Conservation (phyloP, 306 rosid genomes). For the Vigna trinervia region DNA sequence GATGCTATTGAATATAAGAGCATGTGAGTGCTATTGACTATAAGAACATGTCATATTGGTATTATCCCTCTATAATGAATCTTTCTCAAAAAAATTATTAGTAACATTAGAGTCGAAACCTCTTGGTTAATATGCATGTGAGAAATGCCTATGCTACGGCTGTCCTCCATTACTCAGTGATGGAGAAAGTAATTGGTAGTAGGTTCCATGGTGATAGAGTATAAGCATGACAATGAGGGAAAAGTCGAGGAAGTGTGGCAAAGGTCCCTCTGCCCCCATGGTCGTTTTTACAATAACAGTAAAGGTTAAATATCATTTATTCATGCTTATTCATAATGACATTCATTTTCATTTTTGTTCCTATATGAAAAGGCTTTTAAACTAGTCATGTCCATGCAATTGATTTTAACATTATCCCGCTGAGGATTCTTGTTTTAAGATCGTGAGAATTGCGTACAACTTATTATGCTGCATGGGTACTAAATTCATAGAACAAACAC, state of each 20-base stretch:
- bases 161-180: background rate
- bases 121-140: too few relatives aligned
- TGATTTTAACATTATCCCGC: background rate
- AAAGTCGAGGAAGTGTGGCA: too few relatives aligned
- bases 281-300: conserved; percentile 38
- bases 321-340: background rate
- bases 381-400: background rate
- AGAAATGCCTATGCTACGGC: background rate
- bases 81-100: too few relatives aligned
- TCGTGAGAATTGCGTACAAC: background rate
- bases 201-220: background rate
- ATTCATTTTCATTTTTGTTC: background rate
- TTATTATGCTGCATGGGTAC: too few relatives aligned
- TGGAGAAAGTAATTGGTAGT: background rate
- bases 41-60: too few relatives aligned
- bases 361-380: background rate
- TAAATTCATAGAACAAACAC: too few relatives aligned
- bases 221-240: conserved; percentile 24
- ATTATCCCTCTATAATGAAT: too few relatives aligned
- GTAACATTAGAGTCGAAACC: too few relatives aligned
- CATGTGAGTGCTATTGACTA: too few relatives aligned
- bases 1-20: too few relatives aligned
- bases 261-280: background rate
- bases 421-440: background rate
- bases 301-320: background rate